Evolutionary conservation across 352 stramenopile genomes (phyloP).

Genomic region (Globisporangium nunn): DNA sequence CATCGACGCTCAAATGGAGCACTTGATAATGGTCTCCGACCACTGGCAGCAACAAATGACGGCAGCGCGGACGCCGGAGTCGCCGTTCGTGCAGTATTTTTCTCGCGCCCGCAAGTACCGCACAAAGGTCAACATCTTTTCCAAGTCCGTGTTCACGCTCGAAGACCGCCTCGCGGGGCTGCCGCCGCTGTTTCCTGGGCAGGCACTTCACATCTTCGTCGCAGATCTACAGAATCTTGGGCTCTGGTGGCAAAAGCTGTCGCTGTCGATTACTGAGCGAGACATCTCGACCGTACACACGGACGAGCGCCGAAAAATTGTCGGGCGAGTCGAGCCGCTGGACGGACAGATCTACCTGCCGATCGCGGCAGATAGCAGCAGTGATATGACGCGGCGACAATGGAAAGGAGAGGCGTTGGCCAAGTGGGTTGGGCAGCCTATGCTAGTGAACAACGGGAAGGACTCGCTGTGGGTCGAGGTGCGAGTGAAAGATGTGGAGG

Average conservation of each 20-base stretch:
- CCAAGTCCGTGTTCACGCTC: constrained; percentile 36
- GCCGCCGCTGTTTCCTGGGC: constrained; percentile 23
- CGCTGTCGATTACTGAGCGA: constrained; percentile 40
- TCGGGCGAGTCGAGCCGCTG: constrained; percentile 40
- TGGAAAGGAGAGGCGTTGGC: constrained; percentile 25
- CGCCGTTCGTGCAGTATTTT: constrained; percentile 30
- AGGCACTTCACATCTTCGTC: constrained; percentile 43
- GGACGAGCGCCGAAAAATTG: constrained; percentile 39
- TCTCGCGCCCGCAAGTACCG: constrained; percentile 49
- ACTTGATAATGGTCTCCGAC: constrained; percentile 40
- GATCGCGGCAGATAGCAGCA: constrained; percentile 26
- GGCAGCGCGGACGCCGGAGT: constrained; percentile 9
- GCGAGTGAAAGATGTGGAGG: constrained; percentile 44
- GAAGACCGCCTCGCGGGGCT: constrained; percentile 36
- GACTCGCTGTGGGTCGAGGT: constrained; percentile 66
- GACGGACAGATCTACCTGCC: constrained; percentile 59
- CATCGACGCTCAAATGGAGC: constrained; percentile 51
- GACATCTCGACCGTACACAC: constrained; percentile 55
- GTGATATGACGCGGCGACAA: constrained; percentile 31
- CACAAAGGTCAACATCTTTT: constrained; percentile 57
- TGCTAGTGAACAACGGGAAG: constrained; percentile 68
- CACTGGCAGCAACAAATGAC: constrained; percentile 57
- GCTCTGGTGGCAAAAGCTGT: constrained; percentile 62
- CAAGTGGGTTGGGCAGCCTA: constrained; percentile 47
- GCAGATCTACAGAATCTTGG: constrained; percentile 41